phyloP scores from a whole-genome alignment of 2,329 filamentous ascomycete species.

The Trichoderma lentiforme region DNA sequence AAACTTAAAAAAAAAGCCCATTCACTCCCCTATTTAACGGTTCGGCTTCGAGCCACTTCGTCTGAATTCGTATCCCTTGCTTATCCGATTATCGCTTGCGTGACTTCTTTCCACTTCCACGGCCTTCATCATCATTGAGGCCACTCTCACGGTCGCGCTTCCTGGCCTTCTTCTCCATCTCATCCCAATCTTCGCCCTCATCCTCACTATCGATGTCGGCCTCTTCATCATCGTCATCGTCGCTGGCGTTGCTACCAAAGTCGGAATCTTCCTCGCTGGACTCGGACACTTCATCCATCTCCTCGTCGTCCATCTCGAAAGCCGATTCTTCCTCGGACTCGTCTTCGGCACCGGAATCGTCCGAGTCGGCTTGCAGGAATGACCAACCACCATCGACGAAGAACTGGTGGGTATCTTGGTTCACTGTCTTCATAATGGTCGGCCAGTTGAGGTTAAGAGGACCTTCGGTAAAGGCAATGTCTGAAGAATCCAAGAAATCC shows the following conservation, averaged over 20 bases:
- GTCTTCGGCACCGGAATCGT: slow-evolving; percentile 73
- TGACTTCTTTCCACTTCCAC: slow-evolving; percentile 55
- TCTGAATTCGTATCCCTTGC: background rate
- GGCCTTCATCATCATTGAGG: slow-evolving; percentile 54
- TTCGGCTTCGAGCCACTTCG: background rate
- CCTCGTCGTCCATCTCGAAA: slow-evolving; percentile 86
- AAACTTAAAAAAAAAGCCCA: background rate
- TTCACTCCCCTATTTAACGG: background rate
- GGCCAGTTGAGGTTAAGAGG: slow-evolving; percentile 98
- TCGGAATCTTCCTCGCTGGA: slow-evolving; percentile 81
- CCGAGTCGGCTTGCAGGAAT: slow-evolving; percentile 83
- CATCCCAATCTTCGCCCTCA: slow-evolving; percentile 89
- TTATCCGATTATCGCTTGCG: slow-evolving; percentile 32
- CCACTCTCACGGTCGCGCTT: slow-evolving; percentile 70
- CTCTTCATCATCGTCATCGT: slow-evolving; percentile 77
- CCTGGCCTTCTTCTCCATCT: slow-evolving; percentile 85
- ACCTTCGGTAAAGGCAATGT: slow-evolving; percentile 91
- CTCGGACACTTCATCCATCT: slow-evolving; percentile 77
- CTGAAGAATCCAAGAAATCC: slow-evolving; percentile 94
- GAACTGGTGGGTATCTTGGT: slow-evolving; percentile 88
- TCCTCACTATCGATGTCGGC: slow-evolving; percentile 66
- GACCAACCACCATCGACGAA: slow-evolving; percentile 94
- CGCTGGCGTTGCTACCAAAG: slow-evolving; percentile 84
- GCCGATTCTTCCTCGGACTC: slow-evolving; percentile 87
- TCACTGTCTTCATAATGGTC: slow-evolving; percentile 99